Percentiles rank a stretch among this genome's conserved stretches.
phyloP scores from a whole-genome alignment of 257 asterid genomes.

The Fraxinus cuspidata region DNA sequence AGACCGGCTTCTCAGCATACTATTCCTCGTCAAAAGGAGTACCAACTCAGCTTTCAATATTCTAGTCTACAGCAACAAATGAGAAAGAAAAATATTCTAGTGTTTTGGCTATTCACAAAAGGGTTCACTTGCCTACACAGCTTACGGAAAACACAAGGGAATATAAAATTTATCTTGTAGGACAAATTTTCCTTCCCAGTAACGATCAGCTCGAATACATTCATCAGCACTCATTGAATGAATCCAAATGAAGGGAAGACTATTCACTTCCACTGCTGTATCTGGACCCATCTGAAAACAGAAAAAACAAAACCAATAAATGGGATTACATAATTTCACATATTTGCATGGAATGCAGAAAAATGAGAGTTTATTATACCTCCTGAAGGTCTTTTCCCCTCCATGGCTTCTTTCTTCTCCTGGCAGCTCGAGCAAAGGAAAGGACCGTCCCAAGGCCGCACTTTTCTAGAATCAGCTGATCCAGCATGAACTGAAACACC shows the following conservation, averaged over 20 bases:
- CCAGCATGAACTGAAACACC: constrained; percentile 81
- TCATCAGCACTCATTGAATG: constrained; percentile 27
- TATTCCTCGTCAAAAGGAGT: constrained; percentile 10
- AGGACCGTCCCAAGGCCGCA: constrained; percentile 98
- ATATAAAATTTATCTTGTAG: constrained; percentile 20
- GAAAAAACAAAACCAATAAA: constrained; percentile 20
- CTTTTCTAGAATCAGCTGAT: constrained; percentile 50
- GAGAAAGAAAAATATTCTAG: constrained; percentile 32
- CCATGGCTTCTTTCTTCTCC: constrained; percentile 97
- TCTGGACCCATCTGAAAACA: constrained; percentile 58
- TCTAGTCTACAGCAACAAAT: constrained; percentile 33
- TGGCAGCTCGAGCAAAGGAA: constrained; percentile 94
- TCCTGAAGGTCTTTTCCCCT: constrained; percentile 80
- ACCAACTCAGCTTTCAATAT: constrained; percentile 38
- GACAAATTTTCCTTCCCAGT: constrained; percentile 41
- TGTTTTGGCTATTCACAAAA: constrained; percentile 50
- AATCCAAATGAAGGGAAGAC: constrained; percentile 20
- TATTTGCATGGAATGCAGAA: constrained; percentile 5
- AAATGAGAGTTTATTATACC: constrained; percentile 42
- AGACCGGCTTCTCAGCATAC: constrained; percentile 27
- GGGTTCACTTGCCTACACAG: constrained; percentile 40
- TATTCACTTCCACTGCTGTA: constrained; percentile 85
- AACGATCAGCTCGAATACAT: constrained; percentile 26
- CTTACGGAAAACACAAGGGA: constrained; percentile 23
- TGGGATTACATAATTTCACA: constrained; percentile 9